Base-by-base conservation (phyloP, 2,329 filamentous ascomycete species). In the Aspergillus intermedius region DNA sequence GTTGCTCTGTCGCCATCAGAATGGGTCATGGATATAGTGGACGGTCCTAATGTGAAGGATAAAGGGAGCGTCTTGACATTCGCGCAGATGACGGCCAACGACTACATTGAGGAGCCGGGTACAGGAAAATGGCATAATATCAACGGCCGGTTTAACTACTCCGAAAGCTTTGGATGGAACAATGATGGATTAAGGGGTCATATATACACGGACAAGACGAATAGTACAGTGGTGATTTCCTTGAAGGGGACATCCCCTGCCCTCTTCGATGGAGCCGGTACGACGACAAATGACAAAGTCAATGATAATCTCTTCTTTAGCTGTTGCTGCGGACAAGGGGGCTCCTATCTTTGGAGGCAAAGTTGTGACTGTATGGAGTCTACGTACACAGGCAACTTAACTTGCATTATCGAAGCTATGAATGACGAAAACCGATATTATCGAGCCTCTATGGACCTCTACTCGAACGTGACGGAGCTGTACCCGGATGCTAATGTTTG, bases 251-350 rank as follows among this genome's bases (percentile, higher is more conserved):
- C 91, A 0, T 88, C 85, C 1, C 82, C 86, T 2, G 91, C 93
- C 10, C 84, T 97, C 3, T 97, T 96, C 64, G 91, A 97, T 66
- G 93, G 93, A n/a, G 87, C 91, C 34, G 91, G 91, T 45, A 97
- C 93, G 1, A 97, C 91, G 0, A 95, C 90, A 22, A 95, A 95
- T 58, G 93, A 98, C 73, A 98, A 98, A 73, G 77, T 91, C 62
- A 98, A 97, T 66, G 93, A 98, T 70, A 98, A 98, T 65, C 77
- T 98, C 8, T 95, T 95, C 70, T 96, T 96, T 73, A 95, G 91
- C 64, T 98, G 93, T 72, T 98, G 93, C 69, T 98, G 93, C 70
- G 93, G 83, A 3, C 90, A 96, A 70, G 91, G 94, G 60, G 90
- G 91, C 0, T 88, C 90, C 55, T 90, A 84, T 72, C 82, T 90